Conservation (phyloP, 768 basidiomycete species). For the Mrakia frigida region DNA sequence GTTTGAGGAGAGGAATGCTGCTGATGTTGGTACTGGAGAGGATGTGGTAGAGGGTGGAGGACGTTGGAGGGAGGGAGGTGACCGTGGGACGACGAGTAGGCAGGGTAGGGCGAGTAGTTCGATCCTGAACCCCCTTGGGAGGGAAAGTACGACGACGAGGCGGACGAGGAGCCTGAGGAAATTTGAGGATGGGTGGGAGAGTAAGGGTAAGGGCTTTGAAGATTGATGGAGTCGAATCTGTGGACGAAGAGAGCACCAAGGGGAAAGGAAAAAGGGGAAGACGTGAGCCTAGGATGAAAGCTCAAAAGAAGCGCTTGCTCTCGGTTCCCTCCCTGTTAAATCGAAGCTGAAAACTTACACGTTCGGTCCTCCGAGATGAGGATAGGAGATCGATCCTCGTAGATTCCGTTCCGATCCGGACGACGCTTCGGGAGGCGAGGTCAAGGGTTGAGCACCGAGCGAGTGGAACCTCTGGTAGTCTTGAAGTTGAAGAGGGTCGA, state of each 20-base stretch:
- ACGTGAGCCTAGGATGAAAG: neutral
- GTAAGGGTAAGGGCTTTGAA: constrained; percentile 4
- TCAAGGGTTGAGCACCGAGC: neutral
- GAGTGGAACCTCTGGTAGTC: neutral
- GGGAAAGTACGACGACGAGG: constrained; percentile 15
- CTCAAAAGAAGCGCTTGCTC: neutral
- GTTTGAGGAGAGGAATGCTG: neutral
- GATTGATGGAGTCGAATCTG: constrained; percentile 3
- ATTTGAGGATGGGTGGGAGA: neutral
- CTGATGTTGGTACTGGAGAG: neutral
- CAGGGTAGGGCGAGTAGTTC: neutral
- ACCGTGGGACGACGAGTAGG: neutral
- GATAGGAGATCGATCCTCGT: neutral
- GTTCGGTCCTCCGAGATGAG: neutral
- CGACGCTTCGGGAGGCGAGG: neutral
- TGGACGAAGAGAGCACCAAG: neutral
- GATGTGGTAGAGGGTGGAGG: constrained; percentile 7
- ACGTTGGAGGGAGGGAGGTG: constrained; percentile 6
- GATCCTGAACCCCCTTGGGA: neutral
- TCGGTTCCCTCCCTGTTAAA: neutral
- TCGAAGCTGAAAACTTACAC: neutral
- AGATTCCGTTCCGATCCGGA: neutral
- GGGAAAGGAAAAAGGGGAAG: neutral
- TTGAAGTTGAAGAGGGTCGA: neutral
- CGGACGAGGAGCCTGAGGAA: neutral